Conservation (phyloP, 352 stramenopile species). For the Pythium plurisporium region DNA sequence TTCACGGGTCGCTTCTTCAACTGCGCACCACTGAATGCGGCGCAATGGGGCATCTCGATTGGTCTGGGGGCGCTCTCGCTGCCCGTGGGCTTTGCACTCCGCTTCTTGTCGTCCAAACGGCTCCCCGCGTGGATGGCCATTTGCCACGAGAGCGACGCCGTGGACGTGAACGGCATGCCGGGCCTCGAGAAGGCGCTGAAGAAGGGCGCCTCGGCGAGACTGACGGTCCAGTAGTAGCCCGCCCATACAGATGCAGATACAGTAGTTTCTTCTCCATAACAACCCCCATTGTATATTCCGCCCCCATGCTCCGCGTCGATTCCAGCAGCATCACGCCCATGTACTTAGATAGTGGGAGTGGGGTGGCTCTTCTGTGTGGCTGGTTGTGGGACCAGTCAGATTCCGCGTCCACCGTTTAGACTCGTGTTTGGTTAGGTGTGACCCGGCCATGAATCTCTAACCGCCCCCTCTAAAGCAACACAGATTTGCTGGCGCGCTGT, state of each 20-base stretch:
- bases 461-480: not conserved
- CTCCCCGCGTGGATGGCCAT: constrained; percentile 50
- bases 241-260: too few relatives aligned
- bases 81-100: constrained; percentile 48
- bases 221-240: not conserved
- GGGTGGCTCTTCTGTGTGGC: not conserved
- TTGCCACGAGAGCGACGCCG: constrained; percentile 43
- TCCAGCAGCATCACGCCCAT: constrained; percentile 57
- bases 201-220: not conserved
- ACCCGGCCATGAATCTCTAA: constrained; percentile 11
- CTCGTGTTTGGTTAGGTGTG: not conserved
- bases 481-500: not conserved
- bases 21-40: constrained; percentile 37
- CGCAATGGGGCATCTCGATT: constrained; percentile 59
- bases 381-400: constrained; percentile 1
- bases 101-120: constrained; percentile 44
- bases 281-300: too few relatives aligned
- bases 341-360: constrained; percentile 24
- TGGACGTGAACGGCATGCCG: constrained; percentile 16
- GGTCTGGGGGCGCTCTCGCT: constrained; percentile 37
- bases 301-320: too few relatives aligned
- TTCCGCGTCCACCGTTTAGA: not conserved
- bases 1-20: constrained; percentile 88
- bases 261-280: too few relatives aligned
- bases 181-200: constrained; percentile 1